These are phyloP conservation scores for Ceratocystis smalleyi DNA, from an alignment of 2,329 filamentous ascomycete genomes.

Conservation along the genomic window DNA sequence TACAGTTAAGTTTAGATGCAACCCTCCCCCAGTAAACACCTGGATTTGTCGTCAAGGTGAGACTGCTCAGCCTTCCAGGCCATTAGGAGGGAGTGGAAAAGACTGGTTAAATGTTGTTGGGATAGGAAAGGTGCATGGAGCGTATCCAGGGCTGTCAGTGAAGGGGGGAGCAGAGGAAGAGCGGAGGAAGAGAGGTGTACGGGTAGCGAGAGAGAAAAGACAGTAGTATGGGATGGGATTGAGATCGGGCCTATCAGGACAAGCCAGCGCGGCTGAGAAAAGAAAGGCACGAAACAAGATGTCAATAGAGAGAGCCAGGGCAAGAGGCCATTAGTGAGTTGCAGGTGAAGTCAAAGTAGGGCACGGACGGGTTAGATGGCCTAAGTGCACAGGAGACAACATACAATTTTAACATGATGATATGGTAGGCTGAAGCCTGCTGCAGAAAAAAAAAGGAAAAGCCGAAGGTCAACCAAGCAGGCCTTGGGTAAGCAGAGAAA, in stretches of 20 bases:
- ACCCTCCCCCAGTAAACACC: constrained; percentile 1
- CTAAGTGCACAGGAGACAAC: neutral
- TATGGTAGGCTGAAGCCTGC: neutral
- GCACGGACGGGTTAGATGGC: constrained; percentile 1
- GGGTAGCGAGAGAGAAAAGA: neutral
- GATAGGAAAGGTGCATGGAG: neutral
- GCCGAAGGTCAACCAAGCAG: neutral
- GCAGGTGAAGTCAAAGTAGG: constrained; percentile 1
- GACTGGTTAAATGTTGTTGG: neutral
- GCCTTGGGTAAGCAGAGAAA: neutral
- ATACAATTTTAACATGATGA: neutral
- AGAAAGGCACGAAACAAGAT: neutral
- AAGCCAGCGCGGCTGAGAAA: neutral
- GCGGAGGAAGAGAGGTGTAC: neutral
- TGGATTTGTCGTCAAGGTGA: neutral
- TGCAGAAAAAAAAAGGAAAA: neutral
- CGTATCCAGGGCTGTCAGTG: neutral
- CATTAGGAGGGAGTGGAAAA: neutral
- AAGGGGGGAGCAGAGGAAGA: neutral
- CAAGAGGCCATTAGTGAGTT: neutral
- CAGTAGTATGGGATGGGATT: neutral
- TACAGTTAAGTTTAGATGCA: constrained; percentile 3
- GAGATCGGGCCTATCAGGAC: neutral
- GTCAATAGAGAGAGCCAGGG: neutral
- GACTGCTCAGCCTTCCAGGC: neutral